phyloP scores from a whole-genome alignment of 176 grass and related monocot genomes.

The Cenchrus americanus region DNA sequence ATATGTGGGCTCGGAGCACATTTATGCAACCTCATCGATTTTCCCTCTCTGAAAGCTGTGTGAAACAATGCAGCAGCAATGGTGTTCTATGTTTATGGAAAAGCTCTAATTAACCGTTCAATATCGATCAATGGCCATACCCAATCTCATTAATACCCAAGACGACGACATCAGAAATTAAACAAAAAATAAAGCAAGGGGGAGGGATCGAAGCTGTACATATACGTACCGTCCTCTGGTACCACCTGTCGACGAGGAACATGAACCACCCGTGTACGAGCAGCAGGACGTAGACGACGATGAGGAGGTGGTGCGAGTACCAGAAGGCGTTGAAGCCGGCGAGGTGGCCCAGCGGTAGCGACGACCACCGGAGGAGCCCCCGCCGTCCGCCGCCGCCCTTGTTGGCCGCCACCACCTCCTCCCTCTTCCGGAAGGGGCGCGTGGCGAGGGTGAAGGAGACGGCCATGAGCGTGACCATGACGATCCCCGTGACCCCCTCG shows the following conservation, averaged over 20 bases:
- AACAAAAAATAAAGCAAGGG: background rate
- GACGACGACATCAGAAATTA: background rate
- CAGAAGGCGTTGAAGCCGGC: conserved; percentile 89
- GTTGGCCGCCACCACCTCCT: background rate
- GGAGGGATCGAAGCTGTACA: background rate
- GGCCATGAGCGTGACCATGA: conserved; percentile 78
- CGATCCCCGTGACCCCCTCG: conserved; percentile 79
- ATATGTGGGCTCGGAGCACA: background rate
- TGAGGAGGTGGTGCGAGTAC: conserved; percentile 94
- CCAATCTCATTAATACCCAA: background rate
- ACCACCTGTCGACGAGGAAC: conserved; percentile 73
- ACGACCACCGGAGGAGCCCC: background rate
- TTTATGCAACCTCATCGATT: background rate
- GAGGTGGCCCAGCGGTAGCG: conserved; percentile 53
- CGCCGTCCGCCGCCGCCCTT: background rate
- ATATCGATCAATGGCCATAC: background rate
- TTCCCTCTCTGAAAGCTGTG: conserved; percentile 19
- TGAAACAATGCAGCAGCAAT: background rate
- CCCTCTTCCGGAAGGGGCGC: conserved; percentile 51
- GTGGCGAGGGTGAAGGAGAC: conserved; percentile 86
- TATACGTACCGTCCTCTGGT: conserved; percentile 68
- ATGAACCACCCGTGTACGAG: conserved; percentile 78
- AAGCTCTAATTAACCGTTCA: background rate
- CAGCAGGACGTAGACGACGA: conserved; percentile 72
- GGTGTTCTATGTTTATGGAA: background rate